A percentile compares a stretch with the other conserved stretches of the same genome.
Evolutionary conservation across 2,329 filamentous ascomycete genomes (phyloP).

Genomic region (Fusarium continuum): DNA sequence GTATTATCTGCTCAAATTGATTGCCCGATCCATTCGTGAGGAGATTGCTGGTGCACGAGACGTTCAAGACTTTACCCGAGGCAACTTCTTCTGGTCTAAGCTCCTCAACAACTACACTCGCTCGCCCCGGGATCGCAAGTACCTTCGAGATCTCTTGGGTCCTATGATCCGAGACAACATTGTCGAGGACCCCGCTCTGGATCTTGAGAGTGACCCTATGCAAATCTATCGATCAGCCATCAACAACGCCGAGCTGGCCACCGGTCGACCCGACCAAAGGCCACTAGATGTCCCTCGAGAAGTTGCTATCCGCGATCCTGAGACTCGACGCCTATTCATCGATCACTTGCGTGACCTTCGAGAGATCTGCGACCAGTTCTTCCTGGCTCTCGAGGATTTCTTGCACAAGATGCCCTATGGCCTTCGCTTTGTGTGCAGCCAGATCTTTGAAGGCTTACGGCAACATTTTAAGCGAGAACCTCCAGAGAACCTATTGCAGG

Average conservation of each 20-base stretch:
- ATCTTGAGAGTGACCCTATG: conserved; percentile 95
- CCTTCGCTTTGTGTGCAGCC: conserved; percentile 84
- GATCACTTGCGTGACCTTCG: conserved; percentile 92
- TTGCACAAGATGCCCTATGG: conserved; percentile 92
- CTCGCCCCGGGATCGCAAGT: conserved; percentile 91
- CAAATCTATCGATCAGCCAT: conserved; percentile 96
- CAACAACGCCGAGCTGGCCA: conserved; percentile 96
- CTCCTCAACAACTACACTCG: conserved; percentile 87
- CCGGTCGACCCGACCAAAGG: conserved; percentile 82
- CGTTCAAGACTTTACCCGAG: conserved; percentile 86
- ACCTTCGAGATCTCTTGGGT: conserved; percentile 85
- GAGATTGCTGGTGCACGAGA: conserved; percentile 79
- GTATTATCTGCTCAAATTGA: conserved; percentile 92
- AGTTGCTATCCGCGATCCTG: conserved; percentile 92
- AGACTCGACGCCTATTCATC: conserved; percentile 92
- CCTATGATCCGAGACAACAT: conserved; percentile 90
- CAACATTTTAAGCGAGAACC: conserved; percentile 83
- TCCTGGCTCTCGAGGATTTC: conserved; percentile 81
- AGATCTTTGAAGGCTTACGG: conserved; percentile 82
- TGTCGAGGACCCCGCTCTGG: conserved; percentile 87
- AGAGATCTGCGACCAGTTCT: conserved; percentile 93
- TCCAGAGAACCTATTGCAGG: conserved; percentile 78
- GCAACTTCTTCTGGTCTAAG: conserved; percentile 93
- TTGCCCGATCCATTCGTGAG: conserved; percentile 83
- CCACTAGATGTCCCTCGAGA: conserved; percentile 88